Conservation (phyloP, 768 basidiomycete genomes). For the Naganishia vishniacii region DNA sequence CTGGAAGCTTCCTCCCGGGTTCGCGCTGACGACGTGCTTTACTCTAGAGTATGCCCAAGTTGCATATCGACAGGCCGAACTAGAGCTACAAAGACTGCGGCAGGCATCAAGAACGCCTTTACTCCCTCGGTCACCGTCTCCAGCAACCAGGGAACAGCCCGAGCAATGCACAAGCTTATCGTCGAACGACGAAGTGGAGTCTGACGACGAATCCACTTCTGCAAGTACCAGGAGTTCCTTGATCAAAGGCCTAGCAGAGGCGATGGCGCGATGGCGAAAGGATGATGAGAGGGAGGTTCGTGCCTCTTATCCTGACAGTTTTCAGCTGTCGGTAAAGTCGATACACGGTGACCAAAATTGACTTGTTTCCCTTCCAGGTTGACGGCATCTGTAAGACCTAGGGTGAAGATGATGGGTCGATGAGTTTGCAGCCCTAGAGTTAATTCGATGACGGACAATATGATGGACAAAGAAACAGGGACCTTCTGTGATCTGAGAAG, state of each 20-base stretch:
- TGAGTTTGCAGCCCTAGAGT: too few species aligned
- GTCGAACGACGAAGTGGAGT: too few species aligned
- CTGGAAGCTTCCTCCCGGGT: too few species aligned
- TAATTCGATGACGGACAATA: too few species aligned
- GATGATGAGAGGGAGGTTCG: not conserved
- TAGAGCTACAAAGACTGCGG: not conserved
- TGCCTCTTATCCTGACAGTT: not conserved
- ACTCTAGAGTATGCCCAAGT: constrained; percentile 10
- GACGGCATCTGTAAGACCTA: too few species aligned
- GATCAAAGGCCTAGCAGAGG: not conserved
- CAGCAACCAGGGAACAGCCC: not conserved
- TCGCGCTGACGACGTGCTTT: not conserved
- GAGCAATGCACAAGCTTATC: too few species aligned
- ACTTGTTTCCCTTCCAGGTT: too few species aligned
- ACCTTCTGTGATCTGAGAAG: too few species aligned
- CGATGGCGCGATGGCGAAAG: constrained; percentile 17
- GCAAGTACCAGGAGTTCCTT: not conserved
- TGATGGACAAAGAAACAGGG: too few species aligned
- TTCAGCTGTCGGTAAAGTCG: too few species aligned
- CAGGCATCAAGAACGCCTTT: not conserved
- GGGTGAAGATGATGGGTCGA: too few species aligned
- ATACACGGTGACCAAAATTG: too few species aligned
- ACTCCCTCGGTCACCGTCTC: not conserved
- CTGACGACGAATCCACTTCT: not conserved
- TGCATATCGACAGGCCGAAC: constrained; percentile 2